Evolutionary conservation across 345 rosid genomes (phyloP).

Genomic region (Erodium maritimum): DNA sequence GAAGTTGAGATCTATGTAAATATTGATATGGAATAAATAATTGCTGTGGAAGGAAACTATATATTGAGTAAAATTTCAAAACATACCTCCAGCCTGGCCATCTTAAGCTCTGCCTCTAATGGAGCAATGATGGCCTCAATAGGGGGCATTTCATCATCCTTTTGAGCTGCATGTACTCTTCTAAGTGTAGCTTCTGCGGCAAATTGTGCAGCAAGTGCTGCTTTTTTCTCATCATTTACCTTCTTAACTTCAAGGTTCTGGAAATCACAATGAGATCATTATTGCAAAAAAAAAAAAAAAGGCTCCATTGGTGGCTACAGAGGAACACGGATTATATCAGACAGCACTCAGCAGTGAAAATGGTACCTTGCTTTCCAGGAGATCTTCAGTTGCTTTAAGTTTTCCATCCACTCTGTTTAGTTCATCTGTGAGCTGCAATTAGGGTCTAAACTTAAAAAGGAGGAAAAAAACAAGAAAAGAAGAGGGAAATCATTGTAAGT

Average conservation of each 20-base stretch:
- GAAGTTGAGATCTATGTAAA: not conserved
- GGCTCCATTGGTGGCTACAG: not conserved
- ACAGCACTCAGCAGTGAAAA: slow-evolving; percentile 1
- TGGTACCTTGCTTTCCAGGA: slow-evolving; percentile 36
- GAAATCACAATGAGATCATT: slow-evolving; percentile 3
- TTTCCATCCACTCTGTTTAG: slow-evolving; percentile 30
- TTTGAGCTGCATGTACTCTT: slow-evolving; percentile 44
- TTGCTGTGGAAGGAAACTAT: not conserved
- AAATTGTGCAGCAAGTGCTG: slow-evolving; percentile 40
- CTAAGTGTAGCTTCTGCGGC: slow-evolving; percentile 45
- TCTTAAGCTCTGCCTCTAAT: slow-evolving; percentile 40
- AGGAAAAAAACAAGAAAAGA: not conserved
- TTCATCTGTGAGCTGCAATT: slow-evolving; percentile 27
- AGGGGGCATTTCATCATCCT: slow-evolving; percentile 48
- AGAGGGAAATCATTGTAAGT: not conserved
- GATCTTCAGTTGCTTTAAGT: slow-evolving; percentile 31
- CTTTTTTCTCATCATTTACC: slow-evolving; percentile 35
- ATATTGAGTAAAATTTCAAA: slow-evolving; percentile 4
- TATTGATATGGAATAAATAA: not conserved
- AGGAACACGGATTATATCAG: not conserved
- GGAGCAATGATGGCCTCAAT: slow-evolving; percentile 44
- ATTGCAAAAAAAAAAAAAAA: not conserved
- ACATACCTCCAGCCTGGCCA: slow-evolving; percentile 32
- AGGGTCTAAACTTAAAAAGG: not conserved
- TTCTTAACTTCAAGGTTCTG: slow-evolving; percentile 43